These are phyloP conservation scores for Cenchrus fungigraminus DNA, from an alignment of 176 grass and related monocot genomes.

Conservation along the genomic window DNA sequence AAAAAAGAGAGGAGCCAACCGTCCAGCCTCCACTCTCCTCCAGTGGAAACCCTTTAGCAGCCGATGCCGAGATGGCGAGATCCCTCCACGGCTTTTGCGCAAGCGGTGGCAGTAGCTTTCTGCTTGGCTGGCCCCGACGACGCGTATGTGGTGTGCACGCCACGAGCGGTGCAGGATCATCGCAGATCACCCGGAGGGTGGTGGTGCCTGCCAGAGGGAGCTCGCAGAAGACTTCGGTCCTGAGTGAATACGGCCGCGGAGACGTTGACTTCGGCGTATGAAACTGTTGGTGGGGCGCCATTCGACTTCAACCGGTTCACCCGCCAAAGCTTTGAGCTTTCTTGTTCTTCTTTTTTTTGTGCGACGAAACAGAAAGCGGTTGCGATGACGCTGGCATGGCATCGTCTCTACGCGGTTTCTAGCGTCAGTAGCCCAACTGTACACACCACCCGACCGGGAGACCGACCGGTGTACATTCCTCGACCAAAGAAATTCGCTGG, in stretches of 20 bases:
- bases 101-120: background rate
- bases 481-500: background rate
- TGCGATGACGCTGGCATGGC: background rate
- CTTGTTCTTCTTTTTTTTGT: background rate
- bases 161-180: background rate
- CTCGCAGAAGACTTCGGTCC: constrained; percentile 29
- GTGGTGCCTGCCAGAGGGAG: background rate
- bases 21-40: too few relatives aligned
- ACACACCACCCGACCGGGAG: too few relatives aligned
- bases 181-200: background rate
- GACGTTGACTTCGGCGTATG: constrained; percentile 22
- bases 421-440: background rate
- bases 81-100: background rate
- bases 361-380: background rate
- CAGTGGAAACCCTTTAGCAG: too few relatives aligned
- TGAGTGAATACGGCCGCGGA: constrained; percentile 10
- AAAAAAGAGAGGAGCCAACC: too few relatives aligned
- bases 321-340: background rate
- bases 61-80: background rate
- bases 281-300: background rate
- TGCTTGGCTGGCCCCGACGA: background rate
- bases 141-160: background rate
- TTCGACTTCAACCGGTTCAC: background rate
- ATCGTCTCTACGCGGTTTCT: background rate
- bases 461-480: background rate